A percentile compares a stretch with the other conserved stretches of the same genome.
Evolutionary conservation across 176 grass and related monocot species (phyloP).

Genomic region (Musa acuminata): DNA sequence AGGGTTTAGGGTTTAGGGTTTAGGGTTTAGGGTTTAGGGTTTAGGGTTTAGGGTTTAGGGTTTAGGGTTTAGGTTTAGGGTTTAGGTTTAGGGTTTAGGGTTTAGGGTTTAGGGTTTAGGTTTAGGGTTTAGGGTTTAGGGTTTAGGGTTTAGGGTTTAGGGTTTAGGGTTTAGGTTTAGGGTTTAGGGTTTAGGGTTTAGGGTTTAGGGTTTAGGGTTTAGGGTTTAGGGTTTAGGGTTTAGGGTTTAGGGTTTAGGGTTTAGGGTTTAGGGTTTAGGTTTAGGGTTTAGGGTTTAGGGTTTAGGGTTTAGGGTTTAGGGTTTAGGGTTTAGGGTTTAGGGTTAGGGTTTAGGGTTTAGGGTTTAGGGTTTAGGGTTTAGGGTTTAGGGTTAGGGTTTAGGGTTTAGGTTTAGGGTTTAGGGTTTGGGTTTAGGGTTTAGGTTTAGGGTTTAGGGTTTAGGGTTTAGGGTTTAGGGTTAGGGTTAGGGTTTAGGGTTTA

Average conservation of each 20-base stretch:
- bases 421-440: conserved; percentile 11
- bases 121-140: conserved; percentile 21
- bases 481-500: conserved; percentile 8
- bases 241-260: conserved; percentile 20
- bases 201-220: too few relatives aligned
- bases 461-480: conserved; percentile 21
- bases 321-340: too few relatives aligned
- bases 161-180: conserved; percentile 24
- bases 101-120: conserved; percentile 14
- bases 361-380: not conserved
- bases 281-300: conserved; percentile 27
- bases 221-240: conserved; percentile 6
- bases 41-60: conserved; percentile 25
- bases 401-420: conserved; percentile 16
- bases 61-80: conserved; percentile 4
- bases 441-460: conserved; percentile 22
- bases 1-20: conserved; percentile 20
- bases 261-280: conserved; percentile 21
- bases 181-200: conserved; percentile 28
- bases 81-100: too few relatives aligned
- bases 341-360: conserved; percentile 10
- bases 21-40: conserved; percentile 27
- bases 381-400: conserved; percentile 23
- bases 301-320: too few relatives aligned
- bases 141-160: conserved; percentile 20